Conservation (phyloP, 2,329 filamentous ascomycete species). For the Xylaria hypoxylon region DNA sequence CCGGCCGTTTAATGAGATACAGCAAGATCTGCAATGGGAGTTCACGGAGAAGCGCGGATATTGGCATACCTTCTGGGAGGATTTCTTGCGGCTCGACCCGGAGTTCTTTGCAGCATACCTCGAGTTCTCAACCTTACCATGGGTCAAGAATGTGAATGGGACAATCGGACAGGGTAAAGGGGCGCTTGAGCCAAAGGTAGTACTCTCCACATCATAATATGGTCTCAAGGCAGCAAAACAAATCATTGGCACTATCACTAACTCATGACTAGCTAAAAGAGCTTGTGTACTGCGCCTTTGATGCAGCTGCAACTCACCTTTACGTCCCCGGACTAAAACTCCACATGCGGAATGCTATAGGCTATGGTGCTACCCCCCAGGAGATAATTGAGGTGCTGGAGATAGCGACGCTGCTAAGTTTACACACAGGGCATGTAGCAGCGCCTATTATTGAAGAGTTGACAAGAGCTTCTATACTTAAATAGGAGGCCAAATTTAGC, state of each 20-base stretch:
- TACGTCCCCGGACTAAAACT: constrained; percentile 60
- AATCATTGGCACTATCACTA: neutral
- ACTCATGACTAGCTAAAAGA: constrained; percentile 53
- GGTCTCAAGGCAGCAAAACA: neutral
- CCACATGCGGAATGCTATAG: constrained; percentile 61
- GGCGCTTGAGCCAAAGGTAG: constrained; percentile 57
- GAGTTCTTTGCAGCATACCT: constrained; percentile 62
- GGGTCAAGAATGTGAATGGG: constrained; percentile 49
- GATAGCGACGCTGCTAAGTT: constrained; percentile 52
- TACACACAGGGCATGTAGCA: constrained; percentile 49
- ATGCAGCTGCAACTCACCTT: constrained; percentile 60
- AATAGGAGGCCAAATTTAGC: neutral
- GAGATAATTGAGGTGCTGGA: constrained; percentile 63
- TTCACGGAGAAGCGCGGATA: constrained; percentile 60
- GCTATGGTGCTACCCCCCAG: constrained; percentile 58
- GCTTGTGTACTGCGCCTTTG: constrained; percentile 61
- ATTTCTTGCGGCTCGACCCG: constrained; percentile 57
- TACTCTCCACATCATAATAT: neutral
- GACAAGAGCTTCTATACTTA: constrained; percentile 6
- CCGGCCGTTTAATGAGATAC: constrained; percentile 51
- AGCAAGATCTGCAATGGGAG: constrained; percentile 55
- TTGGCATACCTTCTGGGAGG: constrained; percentile 60
- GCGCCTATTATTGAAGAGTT: constrained; percentile 48
- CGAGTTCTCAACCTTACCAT: constrained; percentile 59
- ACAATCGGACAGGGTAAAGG: constrained; percentile 38